phyloP scores from a whole-genome alignment of 495 filamentous ascomycete genomes.

The Lichina pygmaea region DNA sequence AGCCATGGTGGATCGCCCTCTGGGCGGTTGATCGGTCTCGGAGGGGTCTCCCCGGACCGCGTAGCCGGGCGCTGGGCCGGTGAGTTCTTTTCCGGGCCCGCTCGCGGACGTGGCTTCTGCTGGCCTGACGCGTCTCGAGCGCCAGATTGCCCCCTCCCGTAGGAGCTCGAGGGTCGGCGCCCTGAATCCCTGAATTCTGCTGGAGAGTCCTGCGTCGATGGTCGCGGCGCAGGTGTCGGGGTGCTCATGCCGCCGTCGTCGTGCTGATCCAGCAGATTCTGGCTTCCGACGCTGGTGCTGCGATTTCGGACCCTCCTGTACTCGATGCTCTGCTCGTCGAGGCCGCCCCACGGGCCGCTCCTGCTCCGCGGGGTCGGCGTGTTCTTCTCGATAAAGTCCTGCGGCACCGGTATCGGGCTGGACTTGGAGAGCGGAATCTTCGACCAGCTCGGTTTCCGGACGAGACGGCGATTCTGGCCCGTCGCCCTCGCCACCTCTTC shows the following conservation, averaged over 20 bases:
- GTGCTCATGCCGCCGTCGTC: constrained; percentile 15
- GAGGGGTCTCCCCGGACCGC: constrained; percentile 27
- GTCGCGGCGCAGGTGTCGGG: constrained; percentile 19
- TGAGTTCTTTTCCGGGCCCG: constrained; percentile 12
- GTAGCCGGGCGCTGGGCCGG: constrained; percentile 32
- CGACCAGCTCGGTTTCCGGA: constrained; percentile 21
- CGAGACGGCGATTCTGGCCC: constrained; percentile 1
- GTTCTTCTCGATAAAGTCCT: constrained; percentile 43
- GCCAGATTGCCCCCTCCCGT: constrained; percentile 10
- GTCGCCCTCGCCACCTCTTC: neutral
- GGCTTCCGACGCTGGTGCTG: constrained; percentile 39
- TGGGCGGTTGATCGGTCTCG: constrained; percentile 40
- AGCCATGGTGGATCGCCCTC: constrained; percentile 95
- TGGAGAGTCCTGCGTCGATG: constrained; percentile 8
- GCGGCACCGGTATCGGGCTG: constrained; percentile 50
- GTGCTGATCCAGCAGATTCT: constrained; percentile 22
- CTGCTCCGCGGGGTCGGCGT: constrained; percentile 37
- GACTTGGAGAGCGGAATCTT: constrained; percentile 61
- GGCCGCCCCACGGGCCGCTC: constrained; percentile 21
- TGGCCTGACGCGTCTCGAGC: constrained; percentile 14
- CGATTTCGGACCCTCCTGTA: constrained; percentile 37
- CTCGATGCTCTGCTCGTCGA: constrained; percentile 29
- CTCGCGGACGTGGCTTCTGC: constrained; percentile 12
- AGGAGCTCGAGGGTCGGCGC: constrained; percentile 16
- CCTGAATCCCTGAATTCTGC: constrained; percentile 19